phyloP scores from a whole-genome alignment of 2,329 filamentous ascomycete species.

The Keithomyces neogunnii region DNA sequence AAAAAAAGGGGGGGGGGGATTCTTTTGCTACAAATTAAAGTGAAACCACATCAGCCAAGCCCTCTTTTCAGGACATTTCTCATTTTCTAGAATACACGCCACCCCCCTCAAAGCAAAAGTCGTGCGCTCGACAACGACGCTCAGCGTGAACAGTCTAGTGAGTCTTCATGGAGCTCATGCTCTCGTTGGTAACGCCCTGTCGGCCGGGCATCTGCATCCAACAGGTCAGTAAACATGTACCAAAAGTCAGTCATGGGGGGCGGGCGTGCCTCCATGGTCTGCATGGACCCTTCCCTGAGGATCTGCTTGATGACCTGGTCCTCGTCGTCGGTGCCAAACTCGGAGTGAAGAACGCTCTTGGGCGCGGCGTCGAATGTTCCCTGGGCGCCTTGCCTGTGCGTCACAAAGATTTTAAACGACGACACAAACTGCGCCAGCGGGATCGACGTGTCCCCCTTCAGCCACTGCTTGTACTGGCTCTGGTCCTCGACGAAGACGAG shows the following conservation, averaged over 20 bases:
- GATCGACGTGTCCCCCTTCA: constrained; percentile 60
- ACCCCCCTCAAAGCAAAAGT: too few species aligned
- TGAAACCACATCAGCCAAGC: too few species aligned
- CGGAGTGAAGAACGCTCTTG: constrained; percentile 66
- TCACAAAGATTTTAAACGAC: constrained; percentile 82
- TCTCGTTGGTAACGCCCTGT: constrained; percentile 45
- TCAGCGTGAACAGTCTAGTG: constrained; percentile 22
- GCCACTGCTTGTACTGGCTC: constrained; percentile 71
- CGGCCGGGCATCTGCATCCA: constrained; percentile 39
- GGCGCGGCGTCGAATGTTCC: constrained; percentile 71
- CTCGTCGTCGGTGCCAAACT: constrained; percentile 75
- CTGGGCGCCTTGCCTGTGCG: constrained; percentile 84
- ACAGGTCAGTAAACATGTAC: background rate
- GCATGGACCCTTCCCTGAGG: constrained; percentile 63
- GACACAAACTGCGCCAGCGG: constrained; percentile 80
- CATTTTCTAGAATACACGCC: too few species aligned
- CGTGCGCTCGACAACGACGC: background rate
- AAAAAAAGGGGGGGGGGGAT: too few species aligned
- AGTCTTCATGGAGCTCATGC: constrained; percentile 32
- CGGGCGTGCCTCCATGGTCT: constrained; percentile 45
- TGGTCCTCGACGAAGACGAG: constrained; percentile 51
- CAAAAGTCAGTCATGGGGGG: background rate
- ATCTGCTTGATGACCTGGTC: constrained; percentile 80
- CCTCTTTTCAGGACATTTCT: too few species aligned
- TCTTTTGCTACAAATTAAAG: too few species aligned